These are phyloP conservation scores for Acarospora socialis DNA, from an alignment of 2,329 filamentous ascomycete genomes.

Conservation along the genomic window DNA sequence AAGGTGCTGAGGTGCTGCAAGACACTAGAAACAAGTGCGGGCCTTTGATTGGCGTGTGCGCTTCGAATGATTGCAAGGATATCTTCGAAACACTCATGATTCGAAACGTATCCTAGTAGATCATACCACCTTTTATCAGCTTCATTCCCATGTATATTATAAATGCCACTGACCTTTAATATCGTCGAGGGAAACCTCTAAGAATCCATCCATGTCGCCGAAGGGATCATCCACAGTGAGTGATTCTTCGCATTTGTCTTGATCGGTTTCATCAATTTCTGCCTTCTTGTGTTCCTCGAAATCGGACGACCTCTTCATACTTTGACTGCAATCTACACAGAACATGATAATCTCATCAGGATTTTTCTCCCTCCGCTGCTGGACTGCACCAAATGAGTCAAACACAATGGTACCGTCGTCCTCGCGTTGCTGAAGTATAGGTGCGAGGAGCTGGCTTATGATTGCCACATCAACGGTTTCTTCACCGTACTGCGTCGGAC, in stretches of 20 bases:
- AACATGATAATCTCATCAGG: constrained; percentile 25
- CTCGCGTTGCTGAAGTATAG: constrained; percentile 20
- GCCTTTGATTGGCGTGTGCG: too few relatives aligned
- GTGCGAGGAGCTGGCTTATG: constrained; percentile 22
- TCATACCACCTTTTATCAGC: too few relatives aligned
- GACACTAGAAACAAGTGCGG: too few relatives aligned
- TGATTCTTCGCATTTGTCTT: constrained; percentile 2
- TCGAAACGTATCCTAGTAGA: too few relatives aligned
- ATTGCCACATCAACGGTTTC: constrained; percentile 22
- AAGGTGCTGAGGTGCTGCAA: too few relatives aligned
- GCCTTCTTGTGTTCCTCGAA: constrained; percentile 20
- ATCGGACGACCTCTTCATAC: constrained; percentile 20
- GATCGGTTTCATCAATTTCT: constrained; percentile 8
- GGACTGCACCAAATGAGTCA: constrained; percentile 20
- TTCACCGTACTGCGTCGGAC: constrained; percentile 19
- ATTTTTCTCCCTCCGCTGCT: constrained; percentile 15
- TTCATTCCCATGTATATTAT: too few relatives aligned
- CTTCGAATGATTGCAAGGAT: too few relatives aligned
- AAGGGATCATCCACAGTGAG: too few relatives aligned
- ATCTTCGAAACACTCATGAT: too few relatives aligned
- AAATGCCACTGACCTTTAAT: too few relatives aligned
- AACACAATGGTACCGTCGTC: constrained; percentile 23
- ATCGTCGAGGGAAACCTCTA: too few relatives aligned
- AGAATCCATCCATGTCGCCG: too few relatives aligned
- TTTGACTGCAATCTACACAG: constrained; percentile 22